Evolutionary conservation across 2,329 filamentous ascomycete genomes (phyloP).

Genomic region (Phyllosticta paracitricarpa): DNA sequence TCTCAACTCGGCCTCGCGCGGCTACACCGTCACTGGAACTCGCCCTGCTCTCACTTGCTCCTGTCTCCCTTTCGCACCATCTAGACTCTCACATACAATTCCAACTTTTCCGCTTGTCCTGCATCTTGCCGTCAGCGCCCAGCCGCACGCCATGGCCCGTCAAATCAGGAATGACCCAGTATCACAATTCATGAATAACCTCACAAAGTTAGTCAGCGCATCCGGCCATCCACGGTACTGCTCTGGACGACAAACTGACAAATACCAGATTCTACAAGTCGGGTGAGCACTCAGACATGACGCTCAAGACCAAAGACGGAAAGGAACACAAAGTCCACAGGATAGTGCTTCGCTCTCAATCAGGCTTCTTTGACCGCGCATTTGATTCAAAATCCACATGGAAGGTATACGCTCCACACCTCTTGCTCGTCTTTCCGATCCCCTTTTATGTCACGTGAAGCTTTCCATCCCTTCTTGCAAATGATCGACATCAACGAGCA

Average conservation of each 20-base stretch:
- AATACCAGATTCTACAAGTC: slow-evolving; percentile 2
- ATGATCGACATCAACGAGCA: not conserved
- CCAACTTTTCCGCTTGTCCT: not conserved
- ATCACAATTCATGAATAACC: slow-evolving; percentile 4
- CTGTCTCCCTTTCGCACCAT: not conserved
- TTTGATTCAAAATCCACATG: slow-evolving; percentile 3
- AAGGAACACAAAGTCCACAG: slow-evolving; percentile 5
- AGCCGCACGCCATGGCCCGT: not conserved
- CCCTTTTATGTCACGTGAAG: not conserved
- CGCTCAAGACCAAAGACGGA: slow-evolving; percentile 6
- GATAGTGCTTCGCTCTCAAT: slow-evolving; percentile 4
- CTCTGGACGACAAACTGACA: not conserved
- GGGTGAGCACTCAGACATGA: slow-evolving; percentile 7
- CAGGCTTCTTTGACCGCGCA: slow-evolving; percentile 3
- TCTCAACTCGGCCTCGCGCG: not conserved
- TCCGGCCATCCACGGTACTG: not conserved
- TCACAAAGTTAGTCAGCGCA: not conserved
- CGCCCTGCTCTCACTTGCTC: not conserved
- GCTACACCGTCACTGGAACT: not conserved
- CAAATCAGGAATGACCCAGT: slow-evolving; percentile 1
- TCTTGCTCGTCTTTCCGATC: not conserved
- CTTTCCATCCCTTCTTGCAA: not conserved
- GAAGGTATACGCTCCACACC: not conserved
- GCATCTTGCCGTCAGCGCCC: not conserved
- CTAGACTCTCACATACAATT: not conserved